These are phyloP conservation scores for Linnemannia elongata DNA, from an alignment of 192 early-diverging fungal genomes.

Conservation along the genomic window DNA sequence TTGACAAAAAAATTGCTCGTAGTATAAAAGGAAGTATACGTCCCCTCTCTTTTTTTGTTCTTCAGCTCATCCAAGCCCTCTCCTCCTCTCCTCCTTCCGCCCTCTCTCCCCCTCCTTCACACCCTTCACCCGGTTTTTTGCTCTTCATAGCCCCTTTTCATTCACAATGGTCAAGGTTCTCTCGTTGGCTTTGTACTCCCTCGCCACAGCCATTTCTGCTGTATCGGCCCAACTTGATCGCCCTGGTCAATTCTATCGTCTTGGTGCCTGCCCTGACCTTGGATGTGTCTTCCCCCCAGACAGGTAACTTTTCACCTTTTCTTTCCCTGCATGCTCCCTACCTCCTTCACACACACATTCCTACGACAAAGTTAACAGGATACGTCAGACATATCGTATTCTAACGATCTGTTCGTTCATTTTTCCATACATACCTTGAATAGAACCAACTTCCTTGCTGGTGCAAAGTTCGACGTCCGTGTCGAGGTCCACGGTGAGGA, in stretches of 20 bases:
- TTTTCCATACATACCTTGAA: background rate
- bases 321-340: background rate
- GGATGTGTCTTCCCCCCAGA: constrained; percentile 56
- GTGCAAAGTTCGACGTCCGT: constrained; percentile 71
- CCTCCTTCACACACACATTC: background rate
- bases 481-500: constrained; percentile 71
- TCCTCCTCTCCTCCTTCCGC: background rate
- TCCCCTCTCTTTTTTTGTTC: background rate
- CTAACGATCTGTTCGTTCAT: background rate
- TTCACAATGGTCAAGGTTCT: constrained; percentile 30
- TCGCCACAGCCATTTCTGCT: constrained; percentile 18
- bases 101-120: too few relatives aligned
- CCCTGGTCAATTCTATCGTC: constrained; percentile 52
- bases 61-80: background rate
- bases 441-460: constrained; percentile 70
- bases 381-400: background rate
- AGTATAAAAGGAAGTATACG: background rate
- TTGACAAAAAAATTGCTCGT: too few relatives aligned
- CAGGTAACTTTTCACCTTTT: constrained; percentile 24
- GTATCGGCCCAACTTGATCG: constrained; percentile 32
- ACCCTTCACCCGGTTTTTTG: too few relatives aligned
- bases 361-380: background rate
- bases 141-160: background rate
- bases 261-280: constrained; percentile 55
- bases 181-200: constrained; percentile 11